phyloP scores from a whole-genome alignment of 306 rosid genomes.

The Castanea sativa region DNA sequence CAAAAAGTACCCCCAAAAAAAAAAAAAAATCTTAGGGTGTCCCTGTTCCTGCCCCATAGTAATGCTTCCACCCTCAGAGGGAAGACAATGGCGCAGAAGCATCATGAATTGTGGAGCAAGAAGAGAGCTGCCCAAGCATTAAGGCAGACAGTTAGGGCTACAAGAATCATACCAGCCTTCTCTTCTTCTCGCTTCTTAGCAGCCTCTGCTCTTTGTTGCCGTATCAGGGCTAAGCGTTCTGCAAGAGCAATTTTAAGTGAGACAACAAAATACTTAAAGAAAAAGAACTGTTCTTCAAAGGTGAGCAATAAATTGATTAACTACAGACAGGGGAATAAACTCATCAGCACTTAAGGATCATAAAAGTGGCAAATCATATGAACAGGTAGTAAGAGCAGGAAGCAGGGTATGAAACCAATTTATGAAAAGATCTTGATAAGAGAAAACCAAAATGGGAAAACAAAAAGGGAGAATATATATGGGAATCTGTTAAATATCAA shows the following conservation, averaged over 20 bases:
- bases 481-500: no score
- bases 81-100: neutral
- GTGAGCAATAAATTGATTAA: neutral
- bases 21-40: neutral
- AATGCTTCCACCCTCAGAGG: neutral
- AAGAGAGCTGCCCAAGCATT: neutral
- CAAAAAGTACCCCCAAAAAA: neutral
- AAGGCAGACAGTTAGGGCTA: neutral
- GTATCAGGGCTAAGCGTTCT: conserved; percentile 24
- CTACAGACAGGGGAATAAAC: neutral
- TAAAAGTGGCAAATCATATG: neutral
- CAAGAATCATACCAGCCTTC: conserved; percentile 37
- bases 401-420: neutral
- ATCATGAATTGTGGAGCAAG: neutral
- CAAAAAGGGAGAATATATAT: no score
- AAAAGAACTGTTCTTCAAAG: neutral
- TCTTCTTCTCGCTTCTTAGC: conserved; percentile 62
- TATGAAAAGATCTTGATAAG: neutral
- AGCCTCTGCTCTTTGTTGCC: conserved; percentile 63
- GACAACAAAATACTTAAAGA: neutral
- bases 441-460: neutral
- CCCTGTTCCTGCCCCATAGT: neutral
- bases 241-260: neutral
- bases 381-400: neutral
- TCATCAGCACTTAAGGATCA: neutral